Percentiles rank a stretch among this genome's conserved stretches.
Evolutionary conservation across 73 alveolate species (phyloP).

Genomic region (Breviolum minutum): DNA sequence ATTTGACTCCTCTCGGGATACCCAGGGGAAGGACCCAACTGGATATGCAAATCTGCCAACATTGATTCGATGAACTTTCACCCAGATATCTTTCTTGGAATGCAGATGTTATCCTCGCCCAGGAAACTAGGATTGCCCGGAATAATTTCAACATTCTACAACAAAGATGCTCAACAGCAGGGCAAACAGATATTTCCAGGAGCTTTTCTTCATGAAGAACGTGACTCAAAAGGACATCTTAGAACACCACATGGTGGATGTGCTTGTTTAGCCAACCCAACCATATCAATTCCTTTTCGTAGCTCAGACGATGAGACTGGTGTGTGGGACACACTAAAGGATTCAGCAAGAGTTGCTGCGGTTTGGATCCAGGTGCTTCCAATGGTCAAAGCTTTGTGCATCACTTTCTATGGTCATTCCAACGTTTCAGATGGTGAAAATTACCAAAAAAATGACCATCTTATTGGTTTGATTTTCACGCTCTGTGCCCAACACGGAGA

Average conservation of each 20-base stretch:
- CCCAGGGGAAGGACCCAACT: background rate
- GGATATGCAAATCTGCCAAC: background rate
- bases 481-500: background rate
- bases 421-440: background rate
- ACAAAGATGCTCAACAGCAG: background rate
- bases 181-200: background rate
- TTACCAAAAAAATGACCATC: too few species aligned
- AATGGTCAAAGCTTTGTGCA: background rate
- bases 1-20: background rate
- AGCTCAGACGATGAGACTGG: background rate
- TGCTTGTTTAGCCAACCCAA: background rate
- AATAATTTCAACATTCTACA: too few species aligned
- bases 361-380: background rate
- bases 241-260: background rate
- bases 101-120: background rate
- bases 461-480: background rate
- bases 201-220: background rate
- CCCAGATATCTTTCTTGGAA: background rate
- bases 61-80: background rate
- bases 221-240: background rate
- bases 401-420: background rate
- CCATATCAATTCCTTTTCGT: background rate
- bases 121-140: background rate
- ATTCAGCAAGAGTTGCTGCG: background rate
- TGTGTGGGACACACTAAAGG: background rate